Evolutionary conservation across 768 basidiomycete species (phyloP).

Genomic region (Chlorophyllum brunneum): DNA sequence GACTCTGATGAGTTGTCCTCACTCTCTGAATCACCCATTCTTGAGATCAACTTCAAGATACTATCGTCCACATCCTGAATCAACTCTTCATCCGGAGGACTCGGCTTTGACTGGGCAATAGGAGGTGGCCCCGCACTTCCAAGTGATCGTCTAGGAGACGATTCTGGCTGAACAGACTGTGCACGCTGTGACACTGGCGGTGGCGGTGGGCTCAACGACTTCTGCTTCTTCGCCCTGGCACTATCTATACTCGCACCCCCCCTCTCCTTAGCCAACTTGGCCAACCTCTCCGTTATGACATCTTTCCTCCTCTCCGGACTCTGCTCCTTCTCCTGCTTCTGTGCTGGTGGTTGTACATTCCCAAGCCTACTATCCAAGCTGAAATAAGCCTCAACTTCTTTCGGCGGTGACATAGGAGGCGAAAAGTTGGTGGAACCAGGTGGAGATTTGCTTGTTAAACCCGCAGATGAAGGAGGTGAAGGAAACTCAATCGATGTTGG

Average conservation of each 20-base stretch:
- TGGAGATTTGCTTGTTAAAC: conserved; percentile 25
- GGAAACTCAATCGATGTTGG: conserved; percentile 19
- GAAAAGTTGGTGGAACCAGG: conserved; percentile 31
- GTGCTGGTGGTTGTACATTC: background rate
- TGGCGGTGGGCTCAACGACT: conserved; percentile 8
- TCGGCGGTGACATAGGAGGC: conserved; percentile 31
- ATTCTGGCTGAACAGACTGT: background rate
- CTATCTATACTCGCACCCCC: conserved; percentile 33
- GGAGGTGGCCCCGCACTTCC: conserved; percentile 6
- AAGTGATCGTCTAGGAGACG: conserved; percentile 5
- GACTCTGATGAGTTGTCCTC: conserved; percentile 3
- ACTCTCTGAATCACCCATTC: conserved; percentile 29
- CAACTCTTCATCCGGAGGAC: conserved; percentile 38
- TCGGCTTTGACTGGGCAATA: conserved; percentile 17
- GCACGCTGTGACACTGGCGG: background rate
- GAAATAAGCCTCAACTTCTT: conserved; percentile 14
- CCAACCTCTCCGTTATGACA: conserved; percentile 38
- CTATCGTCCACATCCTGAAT: conserved; percentile 38
- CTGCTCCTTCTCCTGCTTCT: conserved; percentile 12
- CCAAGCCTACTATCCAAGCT: background rate
- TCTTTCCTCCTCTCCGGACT: conserved; percentile 30
- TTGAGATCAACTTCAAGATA: conserved; percentile 37
- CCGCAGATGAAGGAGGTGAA: conserved; percentile 8
- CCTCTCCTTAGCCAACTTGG: conserved; percentile 32
- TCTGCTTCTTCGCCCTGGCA: conserved; percentile 33